Conservation (phyloP, 768 basidiomycete species). For the Tulasnella sp. region DNA sequence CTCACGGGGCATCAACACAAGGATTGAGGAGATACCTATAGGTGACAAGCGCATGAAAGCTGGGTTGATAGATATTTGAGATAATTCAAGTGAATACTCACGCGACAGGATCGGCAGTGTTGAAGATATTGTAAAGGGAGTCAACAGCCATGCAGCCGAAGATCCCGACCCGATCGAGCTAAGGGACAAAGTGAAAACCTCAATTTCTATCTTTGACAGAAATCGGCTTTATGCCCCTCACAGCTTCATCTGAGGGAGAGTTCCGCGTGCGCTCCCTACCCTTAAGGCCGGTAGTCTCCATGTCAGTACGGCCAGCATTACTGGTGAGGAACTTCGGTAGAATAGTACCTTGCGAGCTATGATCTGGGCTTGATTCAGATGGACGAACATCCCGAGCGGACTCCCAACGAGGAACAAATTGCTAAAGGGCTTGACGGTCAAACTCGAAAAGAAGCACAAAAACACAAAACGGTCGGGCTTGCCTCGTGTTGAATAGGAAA, state of each 20-base stretch:
- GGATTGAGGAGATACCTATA: slow-evolving; percentile 32
- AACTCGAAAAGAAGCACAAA: not conserved
- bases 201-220: not conserved
- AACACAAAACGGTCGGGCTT: not conserved
- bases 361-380: slow-evolving; percentile 33
- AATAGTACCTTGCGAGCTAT: slow-evolving; percentile 31
- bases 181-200: not conserved
- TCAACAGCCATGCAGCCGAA: slow-evolving; percentile 36
- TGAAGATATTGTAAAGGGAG: slow-evolving; percentile 34
- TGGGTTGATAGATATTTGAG: not conserved
- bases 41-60: no score
- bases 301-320: no score
- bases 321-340: no score
- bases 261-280: slow-evolving; percentile 32
- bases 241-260: slow-evolving; percentile 34
- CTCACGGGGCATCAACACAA: slow-evolving; percentile 29
- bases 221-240: slow-evolving; percentile 18
- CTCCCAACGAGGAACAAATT: slow-evolving; percentile 32
- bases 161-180: slow-evolving; percentile 32
- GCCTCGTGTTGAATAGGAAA: slow-evolving; percentile 28
- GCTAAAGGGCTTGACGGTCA: slow-evolving; percentile 8
- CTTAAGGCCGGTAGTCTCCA: slow-evolving; percentile 8
- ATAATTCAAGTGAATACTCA: slow-evolving; percentile 22
- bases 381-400: slow-evolving; percentile 34
- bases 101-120: slow-evolving; percentile 34